Evolutionary conservation across 192 early-diverging fungal genomes (phyloP).

Genomic region (Podila verticillata): DNA sequence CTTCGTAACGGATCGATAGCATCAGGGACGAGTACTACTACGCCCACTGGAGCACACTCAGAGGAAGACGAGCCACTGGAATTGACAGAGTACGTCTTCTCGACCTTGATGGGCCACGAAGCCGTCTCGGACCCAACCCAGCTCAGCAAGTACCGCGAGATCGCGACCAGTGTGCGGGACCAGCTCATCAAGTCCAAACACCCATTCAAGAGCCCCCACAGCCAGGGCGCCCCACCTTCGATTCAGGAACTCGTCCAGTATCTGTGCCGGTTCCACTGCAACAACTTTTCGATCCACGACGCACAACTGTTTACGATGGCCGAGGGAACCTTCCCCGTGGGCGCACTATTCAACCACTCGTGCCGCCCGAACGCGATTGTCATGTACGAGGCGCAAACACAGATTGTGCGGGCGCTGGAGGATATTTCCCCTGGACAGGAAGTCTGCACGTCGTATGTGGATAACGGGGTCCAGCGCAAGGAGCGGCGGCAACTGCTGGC

Average conservation of each 20-base stretch:
- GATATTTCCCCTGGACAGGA: conserved; percentile 63
- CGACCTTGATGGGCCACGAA: conserved; percentile 54
- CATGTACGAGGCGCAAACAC: conserved; percentile 59
- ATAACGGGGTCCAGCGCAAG: conserved; percentile 51
- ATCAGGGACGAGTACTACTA: not conserved
- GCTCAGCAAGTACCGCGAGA: conserved; percentile 34
- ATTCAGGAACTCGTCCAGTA: conserved; percentile 54
- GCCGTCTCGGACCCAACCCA: conserved; percentile 25
- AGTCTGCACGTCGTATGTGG: conserved; percentile 69
- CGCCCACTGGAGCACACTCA: not conserved
- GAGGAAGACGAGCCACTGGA: conserved; percentile 16
- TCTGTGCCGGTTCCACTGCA: conserved; percentile 68
- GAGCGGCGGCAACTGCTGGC: conserved; percentile 31
- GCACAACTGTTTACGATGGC: conserved; percentile 68
- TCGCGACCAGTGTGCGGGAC: conserved; percentile 37
- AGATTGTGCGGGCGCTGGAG: conserved; percentile 61
- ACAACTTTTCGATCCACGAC: conserved; percentile 72
- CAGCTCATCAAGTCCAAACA: conserved; percentile 34
- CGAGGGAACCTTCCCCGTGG: conserved; percentile 71
- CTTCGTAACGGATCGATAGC: conserved; percentile 34
- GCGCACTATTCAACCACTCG: conserved; percentile 73
- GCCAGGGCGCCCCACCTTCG: conserved; percentile 27
- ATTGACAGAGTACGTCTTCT: conserved; percentile 52
- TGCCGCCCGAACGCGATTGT: conserved; percentile 71
- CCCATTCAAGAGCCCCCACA: conserved; percentile 27